These are phyloP conservation scores for Ustilago curta DNA, from an alignment of 1,284 basidiomycete species.

Conservation along the genomic window DNA sequence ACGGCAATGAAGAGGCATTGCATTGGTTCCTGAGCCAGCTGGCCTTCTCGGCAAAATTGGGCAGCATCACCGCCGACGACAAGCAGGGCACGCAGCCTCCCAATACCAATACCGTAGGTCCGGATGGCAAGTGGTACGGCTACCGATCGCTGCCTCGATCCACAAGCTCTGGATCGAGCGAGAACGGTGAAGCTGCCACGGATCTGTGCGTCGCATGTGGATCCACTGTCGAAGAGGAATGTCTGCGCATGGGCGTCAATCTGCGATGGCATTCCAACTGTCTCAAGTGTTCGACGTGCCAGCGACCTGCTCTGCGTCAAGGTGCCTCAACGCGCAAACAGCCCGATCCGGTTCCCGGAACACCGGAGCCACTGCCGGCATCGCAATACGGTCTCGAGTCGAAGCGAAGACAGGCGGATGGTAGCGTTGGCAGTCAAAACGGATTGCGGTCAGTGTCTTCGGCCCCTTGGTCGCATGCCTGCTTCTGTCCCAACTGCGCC, in stretches of 20 bases:
- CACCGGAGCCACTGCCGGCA: slow-evolving; percentile 47
- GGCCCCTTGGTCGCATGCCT: slow-evolving; percentile 30
- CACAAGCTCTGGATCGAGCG: slow-evolving; percentile 49
- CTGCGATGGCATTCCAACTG: slow-evolving; percentile 96
- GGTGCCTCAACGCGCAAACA: slow-evolving; percentile 36
- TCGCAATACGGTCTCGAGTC: slow-evolving; percentile 61
- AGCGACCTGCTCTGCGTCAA: slow-evolving; percentile 47
- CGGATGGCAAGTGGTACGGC: slow-evolving; percentile 61
- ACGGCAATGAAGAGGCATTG: slow-evolving; percentile 84
- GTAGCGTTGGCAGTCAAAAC: slow-evolving; percentile 11
- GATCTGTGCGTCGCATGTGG: slow-evolving; percentile 92
- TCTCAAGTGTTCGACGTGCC: slow-evolving; percentile 83
- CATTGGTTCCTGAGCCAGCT: slow-evolving; percentile 89
- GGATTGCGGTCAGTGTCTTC: slow-evolving; percentile 16
- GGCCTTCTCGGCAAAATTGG: slow-evolving; percentile 79
- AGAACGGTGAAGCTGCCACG: slow-evolving; percentile 70
- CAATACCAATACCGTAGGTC: slow-evolving; percentile 42
- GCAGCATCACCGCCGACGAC: slow-evolving; percentile 48
- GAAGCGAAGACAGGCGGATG: slow-evolving; percentile 26
- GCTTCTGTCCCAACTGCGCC: slow-evolving; percentile 81
- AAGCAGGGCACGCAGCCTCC: slow-evolving; percentile 52
- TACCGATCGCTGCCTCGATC: slow-evolving; percentile 63
- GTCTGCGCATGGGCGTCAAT: slow-evolving; percentile 90
- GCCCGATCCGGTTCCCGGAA: slow-evolving; percentile 37
- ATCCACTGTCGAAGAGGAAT: slow-evolving; percentile 95